Percentiles rank a stretch among this genome's conserved stretches.
Evolutionary conservation across 2,329 filamentous ascomycete genomes (phyloP).

Genomic region (Knufia fluminis): DNA sequence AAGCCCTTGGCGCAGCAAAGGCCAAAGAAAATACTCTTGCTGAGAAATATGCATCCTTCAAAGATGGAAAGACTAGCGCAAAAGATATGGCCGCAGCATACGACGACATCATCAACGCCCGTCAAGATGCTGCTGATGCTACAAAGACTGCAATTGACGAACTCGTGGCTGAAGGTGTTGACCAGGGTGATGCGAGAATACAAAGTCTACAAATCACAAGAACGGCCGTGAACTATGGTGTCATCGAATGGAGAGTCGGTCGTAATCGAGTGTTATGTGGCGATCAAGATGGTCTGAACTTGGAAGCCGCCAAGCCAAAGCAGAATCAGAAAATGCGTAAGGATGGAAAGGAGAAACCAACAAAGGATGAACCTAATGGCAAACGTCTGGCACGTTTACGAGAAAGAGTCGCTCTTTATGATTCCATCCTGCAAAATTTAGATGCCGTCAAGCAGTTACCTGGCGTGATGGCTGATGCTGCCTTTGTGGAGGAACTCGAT

Average conservation of each 20-base stretch:
- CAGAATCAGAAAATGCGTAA: conserved; percentile 46
- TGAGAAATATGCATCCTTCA: conserved; percentile 11
- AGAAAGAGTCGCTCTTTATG: conserved; percentile 82
- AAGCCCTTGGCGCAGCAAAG: conserved; percentile 64
- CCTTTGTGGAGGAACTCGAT: conserved; percentile 67
- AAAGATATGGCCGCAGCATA: conserved; percentile 76
- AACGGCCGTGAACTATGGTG: conserved; percentile 85
- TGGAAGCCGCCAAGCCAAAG: conserved; percentile 36
- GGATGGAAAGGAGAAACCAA: conserved; percentile 37
- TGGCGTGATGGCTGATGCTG: conserved; percentile 75
- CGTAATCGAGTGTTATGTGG: conserved; percentile 84
- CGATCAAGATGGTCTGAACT: conserved; percentile 63
- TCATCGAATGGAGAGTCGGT: conserved; percentile 90
- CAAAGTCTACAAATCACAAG: conserved; percentile 87
- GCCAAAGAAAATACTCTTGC: conserved; percentile 45
- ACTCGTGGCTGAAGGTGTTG: conserved; percentile 69
- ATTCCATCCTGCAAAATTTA: conserved; percentile 81
- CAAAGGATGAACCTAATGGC: conserved; percentile 58
- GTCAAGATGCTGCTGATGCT: conserved; percentile 88
- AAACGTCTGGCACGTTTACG: conserved; percentile 71
- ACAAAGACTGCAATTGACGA: conserved; percentile 92
- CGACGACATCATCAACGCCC: conserved; percentile 79
- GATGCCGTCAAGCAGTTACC: conserved; percentile 83
- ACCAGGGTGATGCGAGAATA: conserved; percentile 76
- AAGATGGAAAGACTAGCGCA: conserved; percentile 32